Evolutionary conservation across 352 stramenopile species (phyloP).

Genomic region (Phytophthora foliorum): DNA sequence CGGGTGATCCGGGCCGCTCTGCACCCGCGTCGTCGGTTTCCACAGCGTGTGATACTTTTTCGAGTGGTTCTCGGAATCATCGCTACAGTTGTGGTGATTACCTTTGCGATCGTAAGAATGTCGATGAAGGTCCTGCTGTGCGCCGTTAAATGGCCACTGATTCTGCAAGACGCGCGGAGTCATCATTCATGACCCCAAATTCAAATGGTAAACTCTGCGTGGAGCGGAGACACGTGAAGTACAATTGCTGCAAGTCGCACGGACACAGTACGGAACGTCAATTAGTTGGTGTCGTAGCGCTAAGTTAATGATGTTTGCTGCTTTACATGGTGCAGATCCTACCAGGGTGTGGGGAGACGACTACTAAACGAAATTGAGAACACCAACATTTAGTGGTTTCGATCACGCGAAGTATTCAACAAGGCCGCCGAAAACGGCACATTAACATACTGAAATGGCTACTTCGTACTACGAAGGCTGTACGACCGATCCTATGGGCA

Average conservation of each 20-base stretch:
- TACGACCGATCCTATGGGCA: neutral
- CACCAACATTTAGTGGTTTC: too few relatives aligned
- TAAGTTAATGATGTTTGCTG: too few relatives aligned
- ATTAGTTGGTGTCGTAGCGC: too few relatives aligned
- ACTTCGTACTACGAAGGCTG: neutral
- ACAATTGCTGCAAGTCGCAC: too few relatives aligned
- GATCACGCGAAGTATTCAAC: too few relatives aligned
- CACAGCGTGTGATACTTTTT: neutral
- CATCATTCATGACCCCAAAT: neutral
- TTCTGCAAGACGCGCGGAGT: neutral
- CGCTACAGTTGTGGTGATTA: neutral
- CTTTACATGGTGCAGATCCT: too few relatives aligned
- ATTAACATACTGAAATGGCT: neutral
- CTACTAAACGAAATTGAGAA: too few relatives aligned
- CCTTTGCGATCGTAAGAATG: neutral
- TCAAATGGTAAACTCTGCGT: neutral
- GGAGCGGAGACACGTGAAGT: neutral
- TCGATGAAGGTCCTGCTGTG: constrained; percentile 8
- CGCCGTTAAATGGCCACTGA: neutral
- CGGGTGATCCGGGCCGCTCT: constrained; percentile 4
- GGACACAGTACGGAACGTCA: too few relatives aligned
- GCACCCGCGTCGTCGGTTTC: neutral
- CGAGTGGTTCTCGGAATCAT: neutral
- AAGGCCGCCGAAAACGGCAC: neutral
- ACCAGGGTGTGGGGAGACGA: too few relatives aligned